Evolutionary conservation across 2,329 filamentous ascomycete species (phyloP).

Genomic region (Fusarium verticillioides): DNA sequence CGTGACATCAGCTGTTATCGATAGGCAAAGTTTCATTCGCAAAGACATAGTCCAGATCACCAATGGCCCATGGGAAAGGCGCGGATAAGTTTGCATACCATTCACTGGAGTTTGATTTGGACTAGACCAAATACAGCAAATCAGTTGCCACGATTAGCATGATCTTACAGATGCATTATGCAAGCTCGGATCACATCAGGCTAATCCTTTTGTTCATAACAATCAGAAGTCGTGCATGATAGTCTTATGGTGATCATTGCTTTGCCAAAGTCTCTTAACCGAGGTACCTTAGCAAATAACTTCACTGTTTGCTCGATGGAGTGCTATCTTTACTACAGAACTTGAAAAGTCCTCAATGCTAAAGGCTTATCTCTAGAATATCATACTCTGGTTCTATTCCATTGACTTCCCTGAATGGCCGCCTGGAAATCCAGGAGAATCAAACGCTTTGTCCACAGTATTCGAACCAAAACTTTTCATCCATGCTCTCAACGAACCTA

Average conservation of each 20-base stretch:
- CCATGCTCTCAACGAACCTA: too few species aligned
- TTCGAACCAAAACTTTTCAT: not conserved
- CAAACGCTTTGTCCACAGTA: too few species aligned
- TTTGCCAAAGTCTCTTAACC: not conserved
- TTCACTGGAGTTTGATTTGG: not conserved
- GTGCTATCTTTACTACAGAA: not conserved
- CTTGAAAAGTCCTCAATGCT: accelerated
- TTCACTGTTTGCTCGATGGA: not conserved
- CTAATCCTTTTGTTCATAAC: not conserved
- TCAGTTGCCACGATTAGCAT: not conserved
- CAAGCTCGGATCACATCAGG: accelerated
- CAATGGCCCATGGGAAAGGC: not conserved
- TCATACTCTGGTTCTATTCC: accelerated
- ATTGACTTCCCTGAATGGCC: too few species aligned
- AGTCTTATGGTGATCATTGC: not conserved
- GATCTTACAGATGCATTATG: not conserved
- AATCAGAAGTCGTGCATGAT: not conserved
- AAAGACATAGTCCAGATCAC: too few species aligned
- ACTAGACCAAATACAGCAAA: not conserved
- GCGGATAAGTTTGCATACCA: accelerated
- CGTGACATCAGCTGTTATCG: too few species aligned
- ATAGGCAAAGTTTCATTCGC: not conserved
- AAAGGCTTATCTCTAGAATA: accelerated
- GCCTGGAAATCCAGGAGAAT: too few species aligned
- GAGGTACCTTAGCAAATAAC: not conserved